A percentile compares a stretch with the other conserved stretches of the same genome.
These are phyloP conservation scores for Penicillium canariense DNA, from an alignment of 495 filamentous ascomycete species.

Conservation along the genomic window DNA sequence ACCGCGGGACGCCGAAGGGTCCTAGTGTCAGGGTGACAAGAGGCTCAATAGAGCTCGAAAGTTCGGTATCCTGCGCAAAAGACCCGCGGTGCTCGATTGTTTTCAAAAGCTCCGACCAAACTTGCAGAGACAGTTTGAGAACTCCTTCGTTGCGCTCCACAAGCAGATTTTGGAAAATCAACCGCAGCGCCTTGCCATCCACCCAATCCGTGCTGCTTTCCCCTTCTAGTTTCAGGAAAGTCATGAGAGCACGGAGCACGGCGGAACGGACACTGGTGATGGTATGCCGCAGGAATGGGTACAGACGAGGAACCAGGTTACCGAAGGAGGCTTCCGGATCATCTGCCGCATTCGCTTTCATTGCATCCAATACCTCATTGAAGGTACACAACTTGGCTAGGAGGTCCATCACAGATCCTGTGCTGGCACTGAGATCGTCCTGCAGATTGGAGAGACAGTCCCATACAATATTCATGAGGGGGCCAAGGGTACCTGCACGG, in stretches of 20 bases:
- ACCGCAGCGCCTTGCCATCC: constrained; percentile 79
- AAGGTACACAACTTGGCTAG: constrained; percentile 94
- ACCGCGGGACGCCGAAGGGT: constrained; percentile 84
- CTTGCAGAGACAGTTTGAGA: constrained; percentile 74
- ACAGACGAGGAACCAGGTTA: constrained; percentile 86
- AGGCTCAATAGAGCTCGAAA: constrained; percentile 61
- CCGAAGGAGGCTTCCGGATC: constrained; percentile 87
- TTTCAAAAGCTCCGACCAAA: constrained; percentile 78
- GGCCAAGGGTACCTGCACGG: constrained; percentile 69
- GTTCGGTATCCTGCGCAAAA: constrained; percentile 63
- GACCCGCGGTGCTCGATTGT: constrained; percentile 58
- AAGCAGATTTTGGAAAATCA: constrained; percentile 91
- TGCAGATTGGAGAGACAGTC: constrained; percentile 92
- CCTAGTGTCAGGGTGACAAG: constrained; percentile 78
- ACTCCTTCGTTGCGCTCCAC: constrained; percentile 85
- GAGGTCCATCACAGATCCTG: constrained; percentile 96
- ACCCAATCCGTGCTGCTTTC: constrained; percentile 87
- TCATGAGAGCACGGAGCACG: constrained; percentile 87
- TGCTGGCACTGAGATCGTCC: constrained; percentile 95
- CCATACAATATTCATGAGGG: constrained; percentile 93
- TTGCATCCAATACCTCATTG: constrained; percentile 85
- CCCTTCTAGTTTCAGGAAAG: constrained; percentile 83
- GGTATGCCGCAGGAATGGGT: constrained; percentile 94
- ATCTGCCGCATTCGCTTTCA: constrained; percentile 83
- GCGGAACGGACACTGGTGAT: constrained; percentile 93